Evolutionary conservation across 2,329 filamentous ascomycete species (phyloP).

Genomic region (Aspergillaceae sp.): DNA sequence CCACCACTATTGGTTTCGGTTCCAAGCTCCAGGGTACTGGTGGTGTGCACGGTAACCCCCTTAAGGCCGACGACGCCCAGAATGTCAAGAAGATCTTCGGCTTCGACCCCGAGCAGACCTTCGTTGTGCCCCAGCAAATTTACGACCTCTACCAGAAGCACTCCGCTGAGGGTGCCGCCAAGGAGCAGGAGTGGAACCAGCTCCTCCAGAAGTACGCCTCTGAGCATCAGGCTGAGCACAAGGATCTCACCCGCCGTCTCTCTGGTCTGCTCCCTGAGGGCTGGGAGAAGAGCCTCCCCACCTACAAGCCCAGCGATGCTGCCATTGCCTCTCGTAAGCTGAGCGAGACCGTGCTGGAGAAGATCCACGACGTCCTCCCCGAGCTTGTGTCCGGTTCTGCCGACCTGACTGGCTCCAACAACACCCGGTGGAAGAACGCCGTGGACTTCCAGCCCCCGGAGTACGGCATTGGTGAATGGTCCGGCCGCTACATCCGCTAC

Average conservation of each 20-base stretch:
- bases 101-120: constrained; percentile 89
- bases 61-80: constrained; percentile 91
- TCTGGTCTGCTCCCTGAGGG: constrained; percentile 80
- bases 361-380: constrained; percentile 72
- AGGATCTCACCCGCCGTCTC: constrained; percentile 73
- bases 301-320: constrained; percentile 76
- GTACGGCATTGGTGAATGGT: constrained; percentile 77
- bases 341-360: constrained; percentile 84
- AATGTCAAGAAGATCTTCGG: constrained; percentile 91
- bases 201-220: constrained; percentile 77
- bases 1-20: constrained; percentile 94
- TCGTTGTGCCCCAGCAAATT: constrained; percentile 88
- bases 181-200: constrained; percentile 91
- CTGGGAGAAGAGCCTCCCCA: constrained; percentile 89
- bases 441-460: constrained; percentile 93
- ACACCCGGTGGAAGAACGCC: constrained; percentile 95
- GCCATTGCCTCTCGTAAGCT: constrained; percentile 92
- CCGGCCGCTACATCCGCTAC: constrained; percentile 68
- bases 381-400: constrained; percentile 94
- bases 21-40: constrained; percentile 88
- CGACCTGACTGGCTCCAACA: constrained; percentile 96
- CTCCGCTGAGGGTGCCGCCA: constrained; percentile 73
- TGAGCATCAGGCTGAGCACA: constrained; percentile 68
- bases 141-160: constrained; percentile 86
- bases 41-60: constrained; percentile 89